These are phyloP conservation scores for Coffea humblotiana DNA, from an alignment of 305 asterid species.

Conservation along the genomic window DNA sequence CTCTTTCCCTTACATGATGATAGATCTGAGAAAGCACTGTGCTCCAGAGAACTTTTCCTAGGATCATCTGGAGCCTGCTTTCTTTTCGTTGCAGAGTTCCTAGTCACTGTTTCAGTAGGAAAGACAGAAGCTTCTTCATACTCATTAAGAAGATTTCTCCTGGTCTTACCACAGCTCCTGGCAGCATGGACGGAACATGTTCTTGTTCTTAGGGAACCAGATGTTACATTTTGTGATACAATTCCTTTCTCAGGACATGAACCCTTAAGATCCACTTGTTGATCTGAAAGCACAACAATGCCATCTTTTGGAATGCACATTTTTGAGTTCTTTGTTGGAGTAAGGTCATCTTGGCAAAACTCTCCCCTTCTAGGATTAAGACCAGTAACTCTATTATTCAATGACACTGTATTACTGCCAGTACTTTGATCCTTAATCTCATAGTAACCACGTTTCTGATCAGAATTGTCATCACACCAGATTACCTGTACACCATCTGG, in stretches of 20 bases:
- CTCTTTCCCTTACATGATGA: conserved; percentile 38
- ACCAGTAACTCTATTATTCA: conserved; percentile 38
- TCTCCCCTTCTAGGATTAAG: conserved; percentile 68
- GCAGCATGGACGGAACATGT: conserved; percentile 29
- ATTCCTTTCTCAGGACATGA: conserved; percentile 14
- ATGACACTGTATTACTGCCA: conserved; percentile 32
- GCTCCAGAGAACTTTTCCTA: conserved; percentile 22
- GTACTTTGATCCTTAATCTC: conserved; percentile 54
- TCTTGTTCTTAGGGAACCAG: conserved; percentile 39
- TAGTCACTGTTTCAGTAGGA: conserved; percentile 23
- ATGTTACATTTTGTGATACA: conserved; percentile 31
- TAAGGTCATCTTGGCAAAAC: conserved; percentile 56
- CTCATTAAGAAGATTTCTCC: conserved; percentile 65
- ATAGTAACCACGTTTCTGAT: conserved; percentile 77
- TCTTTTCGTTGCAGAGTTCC: conserved; percentile 37
- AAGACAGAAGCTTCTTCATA: conserved; percentile 43
- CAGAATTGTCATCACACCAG: conserved; percentile 80
- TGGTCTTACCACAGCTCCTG: conserved; percentile 39
- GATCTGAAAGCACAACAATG: conserved; percentile 29
- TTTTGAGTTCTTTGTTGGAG: conserved; percentile 38
- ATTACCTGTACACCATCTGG: conserved; percentile 60
- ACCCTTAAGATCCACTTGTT: conserved; percentile 35
- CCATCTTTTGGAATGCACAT: conserved; percentile 34
- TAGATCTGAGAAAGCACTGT: conserved; percentile 32
- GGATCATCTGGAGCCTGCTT: conserved; percentile 36